Percentiles rank a stretch among this genome's conserved stretches.
Conservation (phyloP, 176 grass and related monocot genomes). For the Oryza punctata region DNA sequence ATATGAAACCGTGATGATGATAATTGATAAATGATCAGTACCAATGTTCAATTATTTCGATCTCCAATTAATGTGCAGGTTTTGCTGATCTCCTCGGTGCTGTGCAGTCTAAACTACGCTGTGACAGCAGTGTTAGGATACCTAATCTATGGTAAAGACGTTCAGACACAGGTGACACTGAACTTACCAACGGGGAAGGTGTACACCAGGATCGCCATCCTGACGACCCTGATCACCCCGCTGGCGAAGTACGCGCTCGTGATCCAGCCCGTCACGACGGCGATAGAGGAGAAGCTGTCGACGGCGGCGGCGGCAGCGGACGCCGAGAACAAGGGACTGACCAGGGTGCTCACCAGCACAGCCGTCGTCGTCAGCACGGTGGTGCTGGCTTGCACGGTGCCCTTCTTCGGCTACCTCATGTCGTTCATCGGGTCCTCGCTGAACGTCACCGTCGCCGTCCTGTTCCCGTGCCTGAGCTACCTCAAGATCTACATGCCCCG, state of each 20-base stretch:
- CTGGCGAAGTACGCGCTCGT: conserved; percentile 60
- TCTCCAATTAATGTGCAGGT: conserved; percentile 26
- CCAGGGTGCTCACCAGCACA: conserved; percentile 49
- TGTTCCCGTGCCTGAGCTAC: conserved; percentile 66
- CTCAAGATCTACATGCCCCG: conserved; percentile 50
- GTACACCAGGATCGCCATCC: conserved; percentile 57
- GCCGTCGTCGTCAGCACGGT: conserved; percentile 46
- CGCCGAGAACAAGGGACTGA: neutral
- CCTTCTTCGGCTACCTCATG: conserved; percentile 69
- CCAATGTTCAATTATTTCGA: neutral
- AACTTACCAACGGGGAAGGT: conserved; percentile 55
- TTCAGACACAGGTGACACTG: conserved; percentile 58
- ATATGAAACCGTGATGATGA: no score
- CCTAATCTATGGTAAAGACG: conserved; percentile 51
- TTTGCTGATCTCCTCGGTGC: conserved; percentile 41
- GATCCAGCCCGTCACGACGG: conserved; percentile 47
- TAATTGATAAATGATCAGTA: no score
- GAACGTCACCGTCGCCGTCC: conserved; percentile 50
- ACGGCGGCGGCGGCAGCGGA: neutral
- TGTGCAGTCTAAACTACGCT: conserved; percentile 58
- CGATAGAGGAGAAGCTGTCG: conserved; percentile 43
- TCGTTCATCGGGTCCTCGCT: conserved; percentile 59
- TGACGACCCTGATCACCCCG: conserved; percentile 62
- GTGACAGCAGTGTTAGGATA: conserved; percentile 60
- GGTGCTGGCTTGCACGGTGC: conserved; percentile 49